phyloP scores from a whole-genome alignment of 768 basidiomycete species.

The Lactarius pseudohatsudake region DNA sequence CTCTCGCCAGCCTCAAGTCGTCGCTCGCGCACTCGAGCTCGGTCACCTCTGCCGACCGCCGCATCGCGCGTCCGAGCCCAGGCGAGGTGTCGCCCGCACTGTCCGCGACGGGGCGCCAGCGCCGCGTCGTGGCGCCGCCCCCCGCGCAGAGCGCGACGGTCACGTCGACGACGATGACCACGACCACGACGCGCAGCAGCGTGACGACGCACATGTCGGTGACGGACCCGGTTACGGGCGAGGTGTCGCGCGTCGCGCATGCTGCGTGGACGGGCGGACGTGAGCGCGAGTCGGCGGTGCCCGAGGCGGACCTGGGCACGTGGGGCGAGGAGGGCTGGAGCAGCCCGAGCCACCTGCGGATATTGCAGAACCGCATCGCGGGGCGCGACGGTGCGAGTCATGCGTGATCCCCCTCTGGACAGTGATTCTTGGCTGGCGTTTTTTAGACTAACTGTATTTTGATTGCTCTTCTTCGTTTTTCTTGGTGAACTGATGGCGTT shows the following conservation, averaged over 20 bases:
- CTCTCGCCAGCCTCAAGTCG: conserved; percentile 41
- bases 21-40: conserved; percentile 53
- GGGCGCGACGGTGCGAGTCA: conserved; percentile 16
- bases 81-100: conserved; percentile 34
- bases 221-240: conserved; percentile 39
- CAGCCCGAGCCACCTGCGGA: conserved; percentile 22
- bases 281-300: conserved; percentile 9
- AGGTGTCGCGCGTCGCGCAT: conserved; percentile 34
- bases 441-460: not conserved
- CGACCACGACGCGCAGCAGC: conserved; percentile 33
- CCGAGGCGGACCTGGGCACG: not conserved
- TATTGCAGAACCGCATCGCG: conserved; percentile 22
- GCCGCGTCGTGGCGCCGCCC: not conserved
- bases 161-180: conserved; percentile 33
- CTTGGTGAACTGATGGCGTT: not conserved
- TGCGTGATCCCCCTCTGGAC: conserved; percentile 5
- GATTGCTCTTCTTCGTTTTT: not conserved
- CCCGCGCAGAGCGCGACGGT: conserved; percentile 30
- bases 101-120: conserved; percentile 33
- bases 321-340: conserved; percentile 27
- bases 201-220: conserved; percentile 35
- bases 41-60: conserved; percentile 53
- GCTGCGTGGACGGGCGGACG: conserved; percentile 27
- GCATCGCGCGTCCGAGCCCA: conserved; percentile 23
- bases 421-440: no score